Conservation (phyloP, 495 filamentous ascomycete species). For the Penicillium macrosclerotiorum region DNA sequence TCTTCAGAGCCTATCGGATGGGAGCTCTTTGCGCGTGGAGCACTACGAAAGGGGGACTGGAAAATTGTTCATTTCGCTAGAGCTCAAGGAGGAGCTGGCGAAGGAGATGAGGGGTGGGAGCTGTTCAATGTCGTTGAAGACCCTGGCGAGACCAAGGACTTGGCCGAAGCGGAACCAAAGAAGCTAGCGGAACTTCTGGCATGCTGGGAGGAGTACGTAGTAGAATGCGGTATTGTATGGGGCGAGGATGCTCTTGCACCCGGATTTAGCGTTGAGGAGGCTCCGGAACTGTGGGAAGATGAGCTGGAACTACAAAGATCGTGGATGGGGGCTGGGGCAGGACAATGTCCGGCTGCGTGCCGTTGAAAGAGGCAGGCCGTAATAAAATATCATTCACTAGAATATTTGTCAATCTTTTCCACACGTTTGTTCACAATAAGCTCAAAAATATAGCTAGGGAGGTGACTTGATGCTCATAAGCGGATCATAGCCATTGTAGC, state of each 20-base stretch:
- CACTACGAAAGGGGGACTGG: conserved; percentile 39
- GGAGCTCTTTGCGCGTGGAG: conserved; percentile 38
- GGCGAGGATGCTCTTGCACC: conserved; percentile 11
- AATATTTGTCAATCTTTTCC: no score
- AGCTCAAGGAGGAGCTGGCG: conserved; percentile 4
- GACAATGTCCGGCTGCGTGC: neutral
- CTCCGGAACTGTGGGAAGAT: conserved; percentile 17
- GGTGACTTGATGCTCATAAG: no score
- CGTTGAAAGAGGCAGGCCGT: neutral
- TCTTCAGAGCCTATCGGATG: conserved; percentile 25
- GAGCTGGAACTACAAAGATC: conserved; percentile 15
- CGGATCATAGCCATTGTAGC: no score
- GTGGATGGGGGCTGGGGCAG: conserved; percentile 12
- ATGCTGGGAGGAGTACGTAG: conserved; percentile 38
- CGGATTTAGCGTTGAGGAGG: conserved; percentile 7
- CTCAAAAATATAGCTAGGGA: no score
- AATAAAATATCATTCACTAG: neutral
- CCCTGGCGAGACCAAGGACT: conserved; percentile 39
- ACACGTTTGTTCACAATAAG: no score
- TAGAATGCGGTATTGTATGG: conserved; percentile 21
- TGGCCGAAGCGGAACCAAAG: conserved; percentile 23
- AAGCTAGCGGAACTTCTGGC: conserved; percentile 33
- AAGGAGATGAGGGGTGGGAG: conserved; percentile 20
- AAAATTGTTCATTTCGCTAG: conserved; percentile 28
- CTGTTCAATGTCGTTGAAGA: conserved; percentile 38